phyloP scores from a whole-genome alignment of 805 yeast genomes.

The Saccharomyces paradoxus region DNA sequence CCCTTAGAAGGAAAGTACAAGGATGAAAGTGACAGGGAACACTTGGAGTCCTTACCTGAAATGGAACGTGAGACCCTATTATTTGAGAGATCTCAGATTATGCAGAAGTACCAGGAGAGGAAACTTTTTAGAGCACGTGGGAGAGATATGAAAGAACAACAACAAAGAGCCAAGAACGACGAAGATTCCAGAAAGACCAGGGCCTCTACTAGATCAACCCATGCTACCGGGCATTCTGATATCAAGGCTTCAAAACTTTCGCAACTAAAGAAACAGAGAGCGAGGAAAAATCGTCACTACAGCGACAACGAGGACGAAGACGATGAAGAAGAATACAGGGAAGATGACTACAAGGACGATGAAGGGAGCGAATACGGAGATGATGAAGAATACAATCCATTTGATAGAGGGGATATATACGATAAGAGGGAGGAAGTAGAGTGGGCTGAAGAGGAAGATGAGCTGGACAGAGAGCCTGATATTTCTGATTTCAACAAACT shows the following conservation, averaged over 20 bases:
- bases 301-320: constrained; percentile 41
- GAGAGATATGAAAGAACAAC: constrained; percentile 35
- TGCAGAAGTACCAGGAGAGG: constrained; percentile 82
- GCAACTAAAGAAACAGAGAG: constrained; percentile 70
- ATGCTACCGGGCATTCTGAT: constrained; percentile 34
- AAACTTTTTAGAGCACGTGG: constrained; percentile 77
- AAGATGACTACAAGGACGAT: constrained; percentile 32
- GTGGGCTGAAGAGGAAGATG: constrained; percentile 42
- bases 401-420: constrained; percentile 22
- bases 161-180: constrained; percentile 13
- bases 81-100: constrained; percentile 86
- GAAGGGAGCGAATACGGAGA: constrained; percentile 33
- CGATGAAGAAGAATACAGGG: constrained; percentile 33
- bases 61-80: constrained; percentile 84
- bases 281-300: constrained; percentile 42
- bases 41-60: constrained; percentile 69
- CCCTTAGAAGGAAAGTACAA: constrained; percentile 90
- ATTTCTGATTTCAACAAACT: constrained; percentile 62
- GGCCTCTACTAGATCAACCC: constrained; percentile 29
- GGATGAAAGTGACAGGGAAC: constrained; percentile 66
- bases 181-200: constrained; percentile 21
- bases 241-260: constrained; percentile 47
- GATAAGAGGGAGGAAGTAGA: constrained; percentile 36
- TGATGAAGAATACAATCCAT: constrained; percentile 36
- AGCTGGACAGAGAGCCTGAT: constrained; percentile 38